Evolutionary conservation across 352 stramenopile species (phyloP).

Genomic region (Elongisporangium undulatum): DNA sequence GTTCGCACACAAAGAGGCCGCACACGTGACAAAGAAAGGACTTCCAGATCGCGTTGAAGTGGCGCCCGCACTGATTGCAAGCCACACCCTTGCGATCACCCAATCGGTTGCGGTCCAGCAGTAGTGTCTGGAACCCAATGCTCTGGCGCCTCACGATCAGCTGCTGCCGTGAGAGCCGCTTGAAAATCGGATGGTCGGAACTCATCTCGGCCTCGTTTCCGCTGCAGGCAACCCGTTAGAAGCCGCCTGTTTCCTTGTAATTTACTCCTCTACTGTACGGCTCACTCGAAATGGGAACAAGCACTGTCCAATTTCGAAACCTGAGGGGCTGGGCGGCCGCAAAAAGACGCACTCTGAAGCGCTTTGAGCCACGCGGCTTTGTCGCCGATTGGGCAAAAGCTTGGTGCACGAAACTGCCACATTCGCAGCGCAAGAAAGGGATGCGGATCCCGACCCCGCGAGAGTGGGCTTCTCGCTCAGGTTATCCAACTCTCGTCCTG

Average conservation of each 20-base stretch:
- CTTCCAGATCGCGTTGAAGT: conserved; percentile 46
- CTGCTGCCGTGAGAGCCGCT: conserved; percentile 43
- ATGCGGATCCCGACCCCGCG: neutral
- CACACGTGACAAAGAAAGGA: conserved; percentile 47
- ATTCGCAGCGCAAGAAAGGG: neutral
- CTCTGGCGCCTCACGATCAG: conserved; percentile 38
- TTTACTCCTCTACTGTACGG: neutral
- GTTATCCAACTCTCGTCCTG: neutral
- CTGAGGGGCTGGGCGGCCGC: neutral
- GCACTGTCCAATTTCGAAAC: neutral
- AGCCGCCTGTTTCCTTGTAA: neutral
- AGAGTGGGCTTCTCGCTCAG: neutral
- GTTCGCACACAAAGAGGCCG: conserved; percentile 39
- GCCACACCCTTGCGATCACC: conserved; percentile 13
- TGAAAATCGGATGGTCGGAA: conserved; percentile 49
- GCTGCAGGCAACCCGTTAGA: neutral
- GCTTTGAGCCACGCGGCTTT: neutral
- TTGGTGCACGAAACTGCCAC: neutral
- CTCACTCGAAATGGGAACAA: neutral
- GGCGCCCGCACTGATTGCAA: conserved; percentile 41
- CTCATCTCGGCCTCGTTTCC: neutral
- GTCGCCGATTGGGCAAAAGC: neutral
- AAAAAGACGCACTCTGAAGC: neutral
- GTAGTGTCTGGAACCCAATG: conserved; percentile 45
- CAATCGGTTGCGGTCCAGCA: conserved; percentile 14